phyloP scores from a whole-genome alignment of 169 alveolate genomes.

The Cryptosporidium ryanae region DNA sequence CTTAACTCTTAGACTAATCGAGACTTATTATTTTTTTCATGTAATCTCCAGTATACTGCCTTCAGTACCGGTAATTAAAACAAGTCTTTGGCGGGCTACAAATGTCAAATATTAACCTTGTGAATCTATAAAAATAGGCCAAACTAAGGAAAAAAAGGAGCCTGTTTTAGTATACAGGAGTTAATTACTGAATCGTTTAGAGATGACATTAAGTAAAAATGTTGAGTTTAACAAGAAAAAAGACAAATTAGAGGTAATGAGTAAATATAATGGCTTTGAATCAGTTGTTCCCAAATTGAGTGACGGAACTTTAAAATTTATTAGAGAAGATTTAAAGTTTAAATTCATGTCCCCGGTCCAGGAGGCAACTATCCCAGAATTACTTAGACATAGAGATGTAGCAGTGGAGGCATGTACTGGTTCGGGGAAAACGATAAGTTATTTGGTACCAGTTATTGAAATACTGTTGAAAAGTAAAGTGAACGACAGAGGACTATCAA shows the following conservation, averaged over 20 bases:
- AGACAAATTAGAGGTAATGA: neutral
- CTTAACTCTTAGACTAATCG: too few relatives aligned
- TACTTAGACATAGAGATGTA: slow-evolving; percentile 88
- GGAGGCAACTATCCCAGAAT: slow-evolving; percentile 79
- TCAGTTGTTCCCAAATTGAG: slow-evolving; percentile 10
- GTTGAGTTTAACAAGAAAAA: neutral
- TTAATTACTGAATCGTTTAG: neutral
- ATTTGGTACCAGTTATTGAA: slow-evolving; percentile 85
- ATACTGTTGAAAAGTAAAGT: slow-evolving; percentile 75
- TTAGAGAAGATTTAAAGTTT: slow-evolving; percentile 38
- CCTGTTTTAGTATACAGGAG: too few relatives aligned
- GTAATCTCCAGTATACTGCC: too few relatives aligned
- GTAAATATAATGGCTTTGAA: slow-evolving; percentile 10
- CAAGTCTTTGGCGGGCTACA: too few relatives aligned
- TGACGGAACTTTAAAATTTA: slow-evolving; percentile 37
- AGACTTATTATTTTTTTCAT: too few relatives aligned
- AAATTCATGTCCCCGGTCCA: slow-evolving; percentile 79
- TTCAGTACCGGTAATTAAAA: too few relatives aligned
- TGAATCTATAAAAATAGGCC: too few relatives aligned
- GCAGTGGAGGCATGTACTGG: slow-evolving; percentile 93
- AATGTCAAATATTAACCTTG: too few relatives aligned
- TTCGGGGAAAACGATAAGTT: slow-evolving; percentile 91
- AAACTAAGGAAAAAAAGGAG: too few relatives aligned
- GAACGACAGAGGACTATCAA: slow-evolving; percentile 42
- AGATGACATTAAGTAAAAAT: neutral